These are phyloP conservation scores for Penicillium lividum DNA, from an alignment of 495 filamentous ascomycete species.

Conservation along the genomic window DNA sequence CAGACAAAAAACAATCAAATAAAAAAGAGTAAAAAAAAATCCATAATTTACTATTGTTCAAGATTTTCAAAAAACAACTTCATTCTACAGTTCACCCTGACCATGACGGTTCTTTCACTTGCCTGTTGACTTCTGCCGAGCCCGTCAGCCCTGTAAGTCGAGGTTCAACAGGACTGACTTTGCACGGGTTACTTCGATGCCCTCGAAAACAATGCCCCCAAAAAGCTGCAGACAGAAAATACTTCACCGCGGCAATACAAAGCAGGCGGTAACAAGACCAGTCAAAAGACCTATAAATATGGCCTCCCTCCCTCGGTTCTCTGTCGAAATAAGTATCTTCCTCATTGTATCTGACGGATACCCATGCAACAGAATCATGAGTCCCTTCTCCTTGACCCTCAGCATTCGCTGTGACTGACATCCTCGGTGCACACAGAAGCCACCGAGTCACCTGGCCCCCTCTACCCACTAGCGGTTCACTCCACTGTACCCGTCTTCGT, in stretches of 20 bases:
- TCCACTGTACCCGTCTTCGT: constrained; percentile 2
- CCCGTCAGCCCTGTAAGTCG: neutral
- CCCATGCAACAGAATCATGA: no score
- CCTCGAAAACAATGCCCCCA: neutral
- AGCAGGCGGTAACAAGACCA: neutral
- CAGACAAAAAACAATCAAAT: neutral
- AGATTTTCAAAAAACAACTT: neutral
- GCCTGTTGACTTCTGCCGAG: neutral
- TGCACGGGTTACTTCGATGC: no score
- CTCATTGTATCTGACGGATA: neutral
- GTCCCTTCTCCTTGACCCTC: no score
- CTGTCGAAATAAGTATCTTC: neutral
- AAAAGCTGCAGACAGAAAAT: neutral
- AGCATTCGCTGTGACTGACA: no score
- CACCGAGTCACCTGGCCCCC: neutral
- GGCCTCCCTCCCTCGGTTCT: no score
- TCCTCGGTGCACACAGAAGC: no score
- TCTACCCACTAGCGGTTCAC: constrained; percentile 2
- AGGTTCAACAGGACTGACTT: neutral
- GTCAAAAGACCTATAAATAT: neutral
- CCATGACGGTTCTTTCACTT: neutral
- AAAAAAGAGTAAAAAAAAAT: neutral
- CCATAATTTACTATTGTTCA: neutral
- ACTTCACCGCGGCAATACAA: neutral
- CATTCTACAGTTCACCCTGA: neutral